Evolutionary conservation across 2,329 filamentous ascomycete species (phyloP), one percentile per base, ranked within the genome.

Genomic region (Myriangium duriaei): DNA sequence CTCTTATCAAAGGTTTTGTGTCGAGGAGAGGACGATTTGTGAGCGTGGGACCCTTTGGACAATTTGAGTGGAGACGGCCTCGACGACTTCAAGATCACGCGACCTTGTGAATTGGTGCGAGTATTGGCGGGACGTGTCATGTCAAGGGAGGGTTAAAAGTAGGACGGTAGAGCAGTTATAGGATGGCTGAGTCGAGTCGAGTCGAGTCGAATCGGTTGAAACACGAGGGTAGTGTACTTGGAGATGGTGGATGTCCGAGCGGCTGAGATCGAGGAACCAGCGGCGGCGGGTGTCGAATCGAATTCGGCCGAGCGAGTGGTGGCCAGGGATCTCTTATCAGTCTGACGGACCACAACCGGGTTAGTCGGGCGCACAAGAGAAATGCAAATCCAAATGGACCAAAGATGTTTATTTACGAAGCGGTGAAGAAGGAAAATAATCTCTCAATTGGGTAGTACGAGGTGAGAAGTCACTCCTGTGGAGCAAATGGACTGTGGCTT

Each of bases 101-200:
- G 36, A 39, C 36, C 36, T 28, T 39, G 32, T 32, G 36, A 39
- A 15, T 39, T 39, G 16, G 36, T 32, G 32, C 36, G 36, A 39
- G n/a, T 24, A 30, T 21, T 21, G 18, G 13, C 36, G 10, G 30
- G 36, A 13, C 36, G 30, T 12, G 36, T 39, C 36, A 39, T 39
- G 30, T 32, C 36, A 36, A 30, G 34, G 11, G 18, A 28, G 26
- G n/a, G n/a, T 34, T 36, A 39, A 40, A 35, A 34, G 39, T 39
- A 18, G 47, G 24, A 35, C 18, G 17, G 43, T 43, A 11, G 39
- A 32, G 36, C 47, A 40, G 37, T 44, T 47, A 45, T 51, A 50
- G 35, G 21, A 32, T 19, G 29, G 31, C 14, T 24, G 30, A 30
- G 26, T 21, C 14, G 29, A 32, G 30, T 39, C 34, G 34, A 30